Evolutionary conservation across 139 green algal species (phyloP).

Genomic region (Tetraselmis striata): DNA sequence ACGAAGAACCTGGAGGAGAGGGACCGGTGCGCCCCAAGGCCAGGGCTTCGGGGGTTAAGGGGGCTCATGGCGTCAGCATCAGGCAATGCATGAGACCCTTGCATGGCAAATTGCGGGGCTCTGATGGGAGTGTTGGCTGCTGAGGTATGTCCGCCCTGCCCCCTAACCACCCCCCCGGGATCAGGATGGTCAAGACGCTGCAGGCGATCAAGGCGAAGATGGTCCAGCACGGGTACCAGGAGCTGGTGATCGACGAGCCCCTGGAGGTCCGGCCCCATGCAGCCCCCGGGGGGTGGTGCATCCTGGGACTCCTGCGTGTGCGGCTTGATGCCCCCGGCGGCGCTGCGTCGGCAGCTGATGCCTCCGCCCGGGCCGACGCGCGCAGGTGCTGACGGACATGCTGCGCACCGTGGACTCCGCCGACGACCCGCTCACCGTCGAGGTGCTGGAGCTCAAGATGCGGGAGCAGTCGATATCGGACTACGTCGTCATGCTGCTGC

Average conservation of each 20-base stretch:
- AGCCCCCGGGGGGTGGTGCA: too few relatives aligned
- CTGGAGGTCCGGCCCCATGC: constrained; percentile 68
- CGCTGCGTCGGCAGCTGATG: background rate
- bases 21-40: constrained; percentile 40
- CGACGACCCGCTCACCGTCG: constrained; percentile 32
- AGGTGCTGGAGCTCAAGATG: constrained; percentile 45
- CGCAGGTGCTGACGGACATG: constrained; percentile 9
- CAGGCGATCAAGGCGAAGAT: constrained; percentile 45
- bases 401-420: constrained; percentile 9
- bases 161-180: too few relatives aligned
- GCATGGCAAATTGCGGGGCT: too few relatives aligned
- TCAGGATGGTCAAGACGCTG: constrained; percentile 24
- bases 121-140: too few relatives aligned
- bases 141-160: too few relatives aligned
- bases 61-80: too few relatives aligned
- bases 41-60: too few relatives aligned
- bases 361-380: background rate
- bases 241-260: constrained; percentile 74
- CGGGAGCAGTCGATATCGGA: constrained; percentile 20
- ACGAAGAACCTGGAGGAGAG: constrained; percentile 39
- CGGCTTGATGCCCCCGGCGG: too few relatives aligned
- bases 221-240: constrained; percentile 48
- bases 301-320: too few relatives aligned
- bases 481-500: constrained; percentile 64
- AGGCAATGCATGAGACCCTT: too few relatives aligned